Evolutionary conservation across 495 filamentous ascomycete genomes (phyloP).

Genomic region (Penicillium daleae): DNA sequence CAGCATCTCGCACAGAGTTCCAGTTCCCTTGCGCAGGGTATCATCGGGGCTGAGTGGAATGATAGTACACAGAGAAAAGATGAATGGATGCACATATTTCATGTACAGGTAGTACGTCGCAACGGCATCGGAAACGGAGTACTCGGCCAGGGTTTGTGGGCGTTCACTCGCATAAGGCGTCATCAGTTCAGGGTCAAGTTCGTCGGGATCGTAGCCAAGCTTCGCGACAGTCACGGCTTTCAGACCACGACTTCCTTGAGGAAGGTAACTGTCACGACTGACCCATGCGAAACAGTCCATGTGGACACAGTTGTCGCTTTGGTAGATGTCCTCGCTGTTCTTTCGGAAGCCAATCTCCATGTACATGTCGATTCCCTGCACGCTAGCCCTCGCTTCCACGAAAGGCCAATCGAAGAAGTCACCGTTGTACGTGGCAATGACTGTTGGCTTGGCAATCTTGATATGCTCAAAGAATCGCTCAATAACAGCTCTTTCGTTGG

Average conservation of each 20-base stretch:
- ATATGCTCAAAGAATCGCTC: slow-evolving; percentile 96
- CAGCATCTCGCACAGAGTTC: slow-evolving; percentile 97
- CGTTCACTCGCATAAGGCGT: slow-evolving; percentile 89
- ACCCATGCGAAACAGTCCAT: slow-evolving; percentile 99
- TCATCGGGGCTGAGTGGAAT: slow-evolving; percentile 92
- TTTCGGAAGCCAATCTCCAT: slow-evolving; percentile 95
- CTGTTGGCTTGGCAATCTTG: slow-evolving; percentile 90
- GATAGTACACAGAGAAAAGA: slow-evolving; percentile 98
- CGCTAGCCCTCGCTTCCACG: slow-evolving; percentile 88
- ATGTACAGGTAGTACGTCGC: slow-evolving; percentile 99
- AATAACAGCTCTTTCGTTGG: slow-evolving; percentile 83
- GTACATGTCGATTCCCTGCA: slow-evolving; percentile 99
- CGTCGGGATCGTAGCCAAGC: slow-evolving; percentile 96
- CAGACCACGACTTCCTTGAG: slow-evolving; percentile 94
- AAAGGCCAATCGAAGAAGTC: slow-evolving; percentile 99
- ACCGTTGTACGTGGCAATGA: slow-evolving; percentile 99
- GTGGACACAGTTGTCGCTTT: slow-evolving; percentile 91
- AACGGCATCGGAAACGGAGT: slow-evolving; percentile 98
- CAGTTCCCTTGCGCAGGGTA: slow-evolving; percentile 91
- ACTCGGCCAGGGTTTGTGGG: slow-evolving; percentile 92
- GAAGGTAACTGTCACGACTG: slow-evolving; percentile 96
- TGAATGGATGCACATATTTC: slow-evolving; percentile 99
- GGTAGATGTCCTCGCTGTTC: slow-evolving; percentile 93
- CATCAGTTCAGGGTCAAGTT: slow-evolving; percentile 98
- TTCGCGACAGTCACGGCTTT: slow-evolving; percentile 98